Base-by-base conservation (phyloP, 257 asterid species). In the Pogostemon cablin region DNA sequence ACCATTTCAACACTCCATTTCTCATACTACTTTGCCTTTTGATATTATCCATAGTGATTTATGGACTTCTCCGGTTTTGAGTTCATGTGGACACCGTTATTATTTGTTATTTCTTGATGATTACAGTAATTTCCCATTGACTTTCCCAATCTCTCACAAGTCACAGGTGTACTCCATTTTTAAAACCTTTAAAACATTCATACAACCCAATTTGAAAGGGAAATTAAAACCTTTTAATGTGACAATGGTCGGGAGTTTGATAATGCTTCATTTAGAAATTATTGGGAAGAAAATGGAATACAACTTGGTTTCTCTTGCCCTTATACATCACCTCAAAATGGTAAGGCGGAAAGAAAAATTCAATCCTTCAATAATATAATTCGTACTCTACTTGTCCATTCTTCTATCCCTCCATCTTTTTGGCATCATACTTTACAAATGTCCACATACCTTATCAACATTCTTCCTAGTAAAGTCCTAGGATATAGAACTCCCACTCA, bases 1-100 rank as follows among this genome's bases (percentile, higher is more conserved):
- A 0, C 35, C 48, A 0, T 53, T 68, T 38, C 4, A 2, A 11
- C n/a, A 9, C 2, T 68, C 72, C 7, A 1, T 4, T 5, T 37
- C 50, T 39, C 0, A 0, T 9, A 67, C 66, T 2, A 1, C 0
- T 5, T 61, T 52, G 17, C 50, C 72, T 1, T 67, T 67, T 52
- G 72, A 67, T 52, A 67, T 67, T 5, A 11, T 49, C 0, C 62
- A 67, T 10, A 10, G 32, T 49, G 72, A 67, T 52, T 37, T 67
- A 5, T 68, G 50, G 63, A 50, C 62, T 3, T 68, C 53, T 0
- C 72, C 7, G 0, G 6, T 38, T 50, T 52, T 50, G 7, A 67
- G 62, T 38, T 50, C 72, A 6, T 3, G 7, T 2, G 11, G 49
- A 2, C 49, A 44, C 9, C 8, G n/a, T 6, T 61, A 61, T 61